Percentiles rank a stretch among this genome's conserved stretches.
phyloP scores from a whole-genome alignment of 1,284 basidiomycete genomes.

The Puccinia brachypodii region DNA sequence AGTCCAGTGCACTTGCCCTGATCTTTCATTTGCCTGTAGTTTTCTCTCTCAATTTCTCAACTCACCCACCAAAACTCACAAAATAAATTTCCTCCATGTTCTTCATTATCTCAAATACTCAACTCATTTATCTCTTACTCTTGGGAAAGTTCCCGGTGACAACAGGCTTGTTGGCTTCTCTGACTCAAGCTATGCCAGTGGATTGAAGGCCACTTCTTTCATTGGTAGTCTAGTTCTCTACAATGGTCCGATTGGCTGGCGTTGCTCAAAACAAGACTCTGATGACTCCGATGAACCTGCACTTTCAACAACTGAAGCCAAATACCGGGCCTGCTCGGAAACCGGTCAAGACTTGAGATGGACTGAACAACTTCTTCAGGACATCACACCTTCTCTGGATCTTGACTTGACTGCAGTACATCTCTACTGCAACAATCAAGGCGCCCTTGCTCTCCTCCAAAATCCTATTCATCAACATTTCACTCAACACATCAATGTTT shows the following conservation, averaged over 20 bases:
- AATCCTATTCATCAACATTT: background rate
- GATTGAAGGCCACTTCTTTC: background rate
- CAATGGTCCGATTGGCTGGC: background rate
- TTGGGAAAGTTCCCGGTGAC: background rate
- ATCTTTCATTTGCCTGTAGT: background rate
- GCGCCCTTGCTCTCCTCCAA: background rate
- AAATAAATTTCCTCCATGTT: no score
- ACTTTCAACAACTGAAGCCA: slow-evolving; percentile 24
- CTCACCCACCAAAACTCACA: background rate
- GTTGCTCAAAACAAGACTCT: background rate
- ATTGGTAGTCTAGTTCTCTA: background rate
- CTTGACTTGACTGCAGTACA: background rate
- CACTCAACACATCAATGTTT: background rate
- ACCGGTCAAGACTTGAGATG: background rate
- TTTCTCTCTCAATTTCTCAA: background rate
- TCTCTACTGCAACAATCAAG: background rate
- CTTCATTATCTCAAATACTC: background rate
- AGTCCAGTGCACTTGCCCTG: slow-evolving; percentile 10
- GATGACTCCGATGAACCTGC: no score
- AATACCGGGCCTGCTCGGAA: background rate
- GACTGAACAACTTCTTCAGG: background rate
- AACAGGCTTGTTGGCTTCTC: background rate
- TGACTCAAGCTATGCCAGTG: background rate
- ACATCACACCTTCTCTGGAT: background rate
- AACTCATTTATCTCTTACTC: background rate